Evolutionary conservation across 1,284 basidiomycete genomes (phyloP), one percentile per base, ranked within the genome.

Genomic region (Tilletia walkeri): DNA sequence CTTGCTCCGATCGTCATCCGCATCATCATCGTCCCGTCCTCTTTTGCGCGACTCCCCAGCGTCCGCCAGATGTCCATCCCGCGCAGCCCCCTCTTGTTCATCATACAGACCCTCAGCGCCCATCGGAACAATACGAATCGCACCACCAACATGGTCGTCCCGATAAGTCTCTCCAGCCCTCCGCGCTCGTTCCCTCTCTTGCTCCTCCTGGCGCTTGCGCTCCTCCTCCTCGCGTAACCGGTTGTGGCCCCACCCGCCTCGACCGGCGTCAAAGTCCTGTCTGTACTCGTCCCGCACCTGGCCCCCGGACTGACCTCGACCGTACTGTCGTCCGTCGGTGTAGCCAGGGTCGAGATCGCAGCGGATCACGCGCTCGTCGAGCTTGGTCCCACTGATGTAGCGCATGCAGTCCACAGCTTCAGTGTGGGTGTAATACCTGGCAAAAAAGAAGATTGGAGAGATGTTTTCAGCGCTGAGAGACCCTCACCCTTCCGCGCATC

Each of bases 281-380:
- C 96, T 86, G 84, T 97, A 96, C 83, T 99, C 96, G 84, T 99
- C 96, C 16, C 80, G 71, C 53, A 92, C 91, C 86, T 99, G 96
- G 0, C 96, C 96, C 54, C 96, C 96, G 75, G 93, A 95, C 84
- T 94, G 94, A 30, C 96, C 96, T 74, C 96, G 88, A 24, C 96
- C 96, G 79, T 98, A 99, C 85, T 99, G 96, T 68, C 96, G 87
- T 6, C 96, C 96, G 82, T 99, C 96, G 78, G 90, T 90, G 85
- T 98, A 99, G 1, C 96, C 96, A n/a, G 95, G 88, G 85, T 99
- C 96, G 75, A 99, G 86, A 85, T 99, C 96, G 80, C 95, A 98
- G 65, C 96, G 92, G 75, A 99, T 96, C 76, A 99, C 92, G 38
- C 96, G 91, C 85, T 99, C 96, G 85, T 99, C 96, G n/a, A 99